phyloP scores from a whole-genome alignment of 257 asterid species.

The Forsythia viridissima region DNA sequence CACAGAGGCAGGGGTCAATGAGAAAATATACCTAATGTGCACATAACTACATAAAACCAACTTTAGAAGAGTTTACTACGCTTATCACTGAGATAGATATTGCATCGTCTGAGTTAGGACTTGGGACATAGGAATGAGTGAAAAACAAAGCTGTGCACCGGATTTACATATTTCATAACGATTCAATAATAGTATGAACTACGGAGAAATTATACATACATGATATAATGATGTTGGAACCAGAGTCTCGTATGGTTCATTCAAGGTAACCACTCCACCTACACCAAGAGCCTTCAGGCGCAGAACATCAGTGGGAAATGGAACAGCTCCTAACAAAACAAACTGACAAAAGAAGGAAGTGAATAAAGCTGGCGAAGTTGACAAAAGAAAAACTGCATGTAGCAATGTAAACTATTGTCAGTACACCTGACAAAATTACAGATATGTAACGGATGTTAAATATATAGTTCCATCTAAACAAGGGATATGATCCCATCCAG shows the following conservation, averaged over 20 bases:
- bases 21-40: slow-evolving; percentile 8
- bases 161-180: background rate
- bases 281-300: slow-evolving; percentile 85
- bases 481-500: background rate
- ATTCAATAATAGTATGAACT: background rate
- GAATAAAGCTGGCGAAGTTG: slow-evolving; percentile 3
- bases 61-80: background rate
- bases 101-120: background rate
- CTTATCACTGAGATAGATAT: background rate
- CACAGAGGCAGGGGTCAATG: background rate
- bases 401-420: background rate
- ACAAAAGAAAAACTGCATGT: background rate
- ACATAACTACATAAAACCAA: background rate
- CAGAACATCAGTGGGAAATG: slow-evolving; percentile 91
- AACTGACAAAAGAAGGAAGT: slow-evolving; percentile 46
- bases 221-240: slow-evolving; percentile 72
- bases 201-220: slow-evolving; percentile 38
- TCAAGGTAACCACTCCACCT: slow-evolving; percentile 84
- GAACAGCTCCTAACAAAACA: slow-evolving; percentile 94
- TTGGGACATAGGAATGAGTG: background rate
- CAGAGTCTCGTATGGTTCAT: slow-evolving; percentile 86
- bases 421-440: background rate
- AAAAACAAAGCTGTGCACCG: background rate
- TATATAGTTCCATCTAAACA: no score
- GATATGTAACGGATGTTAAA: background rate